phyloP scores from a whole-genome alignment of 495 filamentous ascomycete genomes.

The Hyaloscypha hepaticicola region DNA sequence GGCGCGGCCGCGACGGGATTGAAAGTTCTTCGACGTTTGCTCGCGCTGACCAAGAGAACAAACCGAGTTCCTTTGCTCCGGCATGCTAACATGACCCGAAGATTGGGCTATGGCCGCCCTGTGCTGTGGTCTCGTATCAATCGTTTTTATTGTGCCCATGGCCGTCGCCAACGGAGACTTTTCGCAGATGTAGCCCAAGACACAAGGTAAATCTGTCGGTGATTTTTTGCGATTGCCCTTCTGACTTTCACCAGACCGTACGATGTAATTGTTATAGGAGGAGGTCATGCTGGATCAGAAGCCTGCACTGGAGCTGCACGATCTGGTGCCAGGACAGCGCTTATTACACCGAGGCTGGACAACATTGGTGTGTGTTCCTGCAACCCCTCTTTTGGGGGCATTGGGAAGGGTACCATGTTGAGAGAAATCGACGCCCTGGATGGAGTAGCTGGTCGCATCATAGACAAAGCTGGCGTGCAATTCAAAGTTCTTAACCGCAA shows the following conservation, averaged over 20 bases:
- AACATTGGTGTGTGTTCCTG: conserved; percentile 97
- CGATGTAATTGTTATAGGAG: conserved; percentile 94
- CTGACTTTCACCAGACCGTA: conserved; percentile 23
- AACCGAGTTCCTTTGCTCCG: background rate
- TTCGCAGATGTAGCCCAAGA: conserved; percentile 26
- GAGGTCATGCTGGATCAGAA: conserved; percentile 93
- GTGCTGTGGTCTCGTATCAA: conserved; percentile 8
- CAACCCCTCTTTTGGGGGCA: conserved; percentile 96
- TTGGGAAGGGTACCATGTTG: conserved; percentile 97
- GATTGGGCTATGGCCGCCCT: conserved; percentile 10
- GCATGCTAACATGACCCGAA: conserved; percentile 28
- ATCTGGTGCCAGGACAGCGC: conserved; percentile 81
- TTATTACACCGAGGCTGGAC: conserved; percentile 81
- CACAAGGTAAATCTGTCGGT: conserved; percentile 16
- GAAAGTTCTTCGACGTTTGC: too few species aligned
- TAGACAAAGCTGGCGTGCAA: conserved; percentile 91
- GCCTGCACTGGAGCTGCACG: conserved; percentile 92
- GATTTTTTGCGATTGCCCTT: background rate
- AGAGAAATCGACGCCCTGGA: conserved; percentile 95
- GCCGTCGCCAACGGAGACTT: conserved; percentile 12
- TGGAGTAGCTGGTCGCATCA: conserved; percentile 82
- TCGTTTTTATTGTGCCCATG: background rate
- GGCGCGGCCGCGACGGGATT: too few species aligned
- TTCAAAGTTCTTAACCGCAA: conserved; percentile 84
- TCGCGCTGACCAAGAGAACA: background rate